Conservation (phyloP, 2,329 filamentous ascomycete genomes). For the Clonostachys rhizophaga region DNA sequence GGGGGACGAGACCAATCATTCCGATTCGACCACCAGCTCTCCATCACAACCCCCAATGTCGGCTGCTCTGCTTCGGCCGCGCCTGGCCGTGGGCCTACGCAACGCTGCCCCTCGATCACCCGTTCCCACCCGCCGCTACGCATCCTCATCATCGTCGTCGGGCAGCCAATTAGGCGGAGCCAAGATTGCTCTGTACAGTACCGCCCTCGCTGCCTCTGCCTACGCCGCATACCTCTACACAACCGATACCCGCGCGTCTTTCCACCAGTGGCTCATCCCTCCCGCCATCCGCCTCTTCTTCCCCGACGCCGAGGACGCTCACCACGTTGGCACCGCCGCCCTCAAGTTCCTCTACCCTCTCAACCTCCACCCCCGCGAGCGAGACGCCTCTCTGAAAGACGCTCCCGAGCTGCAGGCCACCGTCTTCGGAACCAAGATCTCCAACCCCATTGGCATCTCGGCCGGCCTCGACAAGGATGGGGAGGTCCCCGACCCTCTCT, state of each 20-base stretch:
- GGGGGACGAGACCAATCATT: no score
- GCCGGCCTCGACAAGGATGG: slow-evolving; percentile 94
- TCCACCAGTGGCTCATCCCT: slow-evolving; percentile 65
- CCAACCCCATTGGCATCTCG: slow-evolving; percentile 91
- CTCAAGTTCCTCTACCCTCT: slow-evolving; percentile 71
- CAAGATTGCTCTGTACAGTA: slow-evolving; percentile 18
- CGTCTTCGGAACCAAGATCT: slow-evolving; percentile 73
- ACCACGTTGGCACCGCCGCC: slow-evolving; percentile 68
- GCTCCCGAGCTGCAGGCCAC: slow-evolving; percentile 24
- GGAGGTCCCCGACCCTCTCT: slow-evolving; percentile 78
- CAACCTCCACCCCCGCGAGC: slow-evolving; percentile 77
- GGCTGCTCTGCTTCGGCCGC: background rate
- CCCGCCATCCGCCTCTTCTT: slow-evolving; percentile 61
- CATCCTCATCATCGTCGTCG: slow-evolving; percentile 20
- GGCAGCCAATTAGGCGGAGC: slow-evolving; percentile 2
- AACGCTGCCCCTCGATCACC: background rate
- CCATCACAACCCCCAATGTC: background rate
- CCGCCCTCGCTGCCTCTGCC: slow-evolving; percentile 32
- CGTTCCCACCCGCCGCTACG: slow-evolving; percentile 14
- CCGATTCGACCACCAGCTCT: no score
- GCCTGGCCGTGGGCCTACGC: background rate
- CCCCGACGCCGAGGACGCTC: slow-evolving; percentile 85
- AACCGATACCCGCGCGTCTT: slow-evolving; percentile 70
- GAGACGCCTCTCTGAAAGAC: slow-evolving; percentile 37
- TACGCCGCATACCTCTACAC: slow-evolving; percentile 58